phyloP scores from a whole-genome alignment of 108 stramenopile genomes.

The Nannochloropsis gaditana region DNA sequence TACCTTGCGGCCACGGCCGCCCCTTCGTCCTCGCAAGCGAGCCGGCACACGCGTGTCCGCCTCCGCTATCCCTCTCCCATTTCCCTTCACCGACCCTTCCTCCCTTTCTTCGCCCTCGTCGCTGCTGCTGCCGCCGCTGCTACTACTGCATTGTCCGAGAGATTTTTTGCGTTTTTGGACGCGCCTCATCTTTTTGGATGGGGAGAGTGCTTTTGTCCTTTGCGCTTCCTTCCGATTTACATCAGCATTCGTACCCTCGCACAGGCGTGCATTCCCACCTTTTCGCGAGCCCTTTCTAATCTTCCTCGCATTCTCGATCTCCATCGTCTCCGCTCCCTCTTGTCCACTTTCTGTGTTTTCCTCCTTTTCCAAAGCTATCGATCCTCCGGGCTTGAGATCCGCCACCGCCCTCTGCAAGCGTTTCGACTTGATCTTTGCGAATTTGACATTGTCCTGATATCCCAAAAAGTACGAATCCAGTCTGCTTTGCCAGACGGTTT shows the following conservation, averaged over 20 bases:
- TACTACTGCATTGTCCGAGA: background rate
- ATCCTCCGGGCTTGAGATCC: conserved; percentile 24
- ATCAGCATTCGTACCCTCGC: background rate
- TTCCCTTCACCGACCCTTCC: background rate
- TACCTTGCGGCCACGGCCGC: background rate
- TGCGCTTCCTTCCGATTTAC: background rate
- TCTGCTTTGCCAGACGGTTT: conserved; percentile 61
- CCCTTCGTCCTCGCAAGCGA: background rate
- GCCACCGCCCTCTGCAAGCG: conserved; percentile 58
- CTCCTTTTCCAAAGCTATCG: background rate
- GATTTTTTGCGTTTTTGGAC: too few relatives aligned
- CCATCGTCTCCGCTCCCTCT: background rate
- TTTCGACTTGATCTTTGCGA: conserved; percentile 69
- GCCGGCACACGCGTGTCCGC: background rate
- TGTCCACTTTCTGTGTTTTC: background rate
- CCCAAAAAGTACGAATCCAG: conserved; percentile 82
- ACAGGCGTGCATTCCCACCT: background rate
- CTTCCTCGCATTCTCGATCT: background rate
- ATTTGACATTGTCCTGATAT: conserved; percentile 82
- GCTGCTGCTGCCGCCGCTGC: background rate
- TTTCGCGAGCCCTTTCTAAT: background rate
- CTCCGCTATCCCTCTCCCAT: background rate
- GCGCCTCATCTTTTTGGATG: background rate
- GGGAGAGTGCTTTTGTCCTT: background rate
- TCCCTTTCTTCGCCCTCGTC: background rate